Evolutionary conservation across 169 alveolate genomes (phyloP).

Genomic region (Cryptosporidium ubiquitum): DNA sequence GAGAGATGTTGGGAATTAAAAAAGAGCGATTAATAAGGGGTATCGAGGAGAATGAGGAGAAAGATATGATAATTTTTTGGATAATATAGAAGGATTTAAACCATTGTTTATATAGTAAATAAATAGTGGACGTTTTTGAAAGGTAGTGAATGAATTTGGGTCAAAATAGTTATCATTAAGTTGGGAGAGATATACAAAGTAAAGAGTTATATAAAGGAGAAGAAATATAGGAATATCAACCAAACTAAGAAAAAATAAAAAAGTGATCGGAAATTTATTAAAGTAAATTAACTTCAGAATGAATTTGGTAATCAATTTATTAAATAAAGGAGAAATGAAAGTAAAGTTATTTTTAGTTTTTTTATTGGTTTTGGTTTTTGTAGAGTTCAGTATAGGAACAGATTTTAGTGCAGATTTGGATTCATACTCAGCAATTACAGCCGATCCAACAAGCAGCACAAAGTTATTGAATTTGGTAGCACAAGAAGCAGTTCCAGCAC

Average conservation of each 20-base stretch:
- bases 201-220: too few species aligned
- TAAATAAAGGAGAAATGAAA: neutral
- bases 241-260: too few species aligned
- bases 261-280: neutral
- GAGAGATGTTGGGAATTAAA: conserved; percentile 1
- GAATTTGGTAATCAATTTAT: neutral
- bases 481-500: conserved; percentile 31
- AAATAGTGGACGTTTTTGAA: neutral
- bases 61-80: neutral
- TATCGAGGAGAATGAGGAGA: neutral
- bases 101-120: neutral
- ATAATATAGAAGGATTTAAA: neutral
- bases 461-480: conserved; percentile 34
- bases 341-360: neutral
- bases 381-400: neutral
- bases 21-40: neutral
- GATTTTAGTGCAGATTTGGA: conserved; percentile 30
- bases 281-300: neutral
- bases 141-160: neutral
- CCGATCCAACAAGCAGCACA: conserved; percentile 4
- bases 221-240: too few species aligned
- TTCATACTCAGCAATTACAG: conserved; percentile 38
- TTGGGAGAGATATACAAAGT: neutral
- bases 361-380: neutral
- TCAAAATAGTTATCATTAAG: neutral